phyloP scores from a whole-genome alignment of 495 filamentous ascomycete genomes.

The Extremus antarcticus region DNA sequence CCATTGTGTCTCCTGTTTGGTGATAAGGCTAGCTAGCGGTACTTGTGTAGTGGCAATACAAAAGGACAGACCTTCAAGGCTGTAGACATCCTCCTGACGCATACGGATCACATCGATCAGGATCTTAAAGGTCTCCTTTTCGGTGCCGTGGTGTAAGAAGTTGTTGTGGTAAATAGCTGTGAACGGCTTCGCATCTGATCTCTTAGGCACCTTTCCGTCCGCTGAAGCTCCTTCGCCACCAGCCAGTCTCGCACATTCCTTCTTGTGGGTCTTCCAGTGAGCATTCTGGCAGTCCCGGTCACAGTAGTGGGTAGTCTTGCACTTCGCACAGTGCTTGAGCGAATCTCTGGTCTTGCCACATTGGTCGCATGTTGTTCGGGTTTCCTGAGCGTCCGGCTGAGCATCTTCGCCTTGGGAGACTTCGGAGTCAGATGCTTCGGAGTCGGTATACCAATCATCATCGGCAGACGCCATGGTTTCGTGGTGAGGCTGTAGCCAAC shows the following conservation, averaged over 20 bases:
- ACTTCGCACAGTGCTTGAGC: constrained; percentile 1
- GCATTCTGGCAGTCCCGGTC: not conserved
- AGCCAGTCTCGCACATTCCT: not conserved
- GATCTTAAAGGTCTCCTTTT: not conserved
- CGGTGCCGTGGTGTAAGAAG: not conserved
- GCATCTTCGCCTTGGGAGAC: too few relatives aligned
- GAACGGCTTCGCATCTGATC: not conserved
- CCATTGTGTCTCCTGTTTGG: not conserved
- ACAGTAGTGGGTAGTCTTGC: constrained; percentile 1
- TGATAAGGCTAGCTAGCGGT: not conserved
- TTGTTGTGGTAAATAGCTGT: not conserved
- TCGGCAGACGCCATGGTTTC: too few relatives aligned
- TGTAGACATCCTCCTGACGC: not conserved
- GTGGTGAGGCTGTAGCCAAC: too few relatives aligned
- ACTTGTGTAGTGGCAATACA: not conserved
- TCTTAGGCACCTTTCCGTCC: not conserved
- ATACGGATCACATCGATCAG: not conserved
- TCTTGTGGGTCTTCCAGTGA: constrained; percentile 1
- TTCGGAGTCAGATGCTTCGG: too few relatives aligned
- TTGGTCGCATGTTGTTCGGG: constrained; percentile 4
- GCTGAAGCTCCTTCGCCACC: not conserved
- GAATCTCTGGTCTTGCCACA: not conserved
- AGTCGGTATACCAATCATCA: too few relatives aligned
- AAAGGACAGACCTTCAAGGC: not conserved
- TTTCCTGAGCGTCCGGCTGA: too few relatives aligned